Evolutionary conservation across 371 early-diverging fungal genomes (phyloP).

Genomic region (Phascolomyces articulosus): DNA sequence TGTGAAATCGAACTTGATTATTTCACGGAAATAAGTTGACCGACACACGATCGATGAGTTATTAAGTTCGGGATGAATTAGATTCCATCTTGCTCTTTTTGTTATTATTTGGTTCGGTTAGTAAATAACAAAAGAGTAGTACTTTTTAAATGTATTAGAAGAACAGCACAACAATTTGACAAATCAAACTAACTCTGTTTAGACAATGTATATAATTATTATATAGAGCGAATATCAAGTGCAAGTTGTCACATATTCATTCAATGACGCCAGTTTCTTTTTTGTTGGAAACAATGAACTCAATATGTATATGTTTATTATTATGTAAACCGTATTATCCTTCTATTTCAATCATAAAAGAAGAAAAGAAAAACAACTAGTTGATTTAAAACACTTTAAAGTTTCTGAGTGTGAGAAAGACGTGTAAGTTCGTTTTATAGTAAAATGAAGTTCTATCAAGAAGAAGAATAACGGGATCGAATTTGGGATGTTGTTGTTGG

Average conservation of each 20-base stretch:
- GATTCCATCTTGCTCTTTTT: no score
- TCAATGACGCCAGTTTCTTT: not conserved
- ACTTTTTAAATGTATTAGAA: not conserved
- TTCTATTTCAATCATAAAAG: not conserved
- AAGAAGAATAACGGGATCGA: no score
- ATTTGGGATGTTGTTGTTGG: not conserved
- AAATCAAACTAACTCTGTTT: not conserved
- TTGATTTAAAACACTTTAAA: not conserved
- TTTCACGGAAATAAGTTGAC: not conserved
- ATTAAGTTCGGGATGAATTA: not conserved
- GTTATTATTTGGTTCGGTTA: conserved; percentile 1
- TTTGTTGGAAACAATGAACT: not conserved
- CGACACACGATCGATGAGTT: not conserved
- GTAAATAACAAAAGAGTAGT: not conserved
- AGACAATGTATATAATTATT: no score
- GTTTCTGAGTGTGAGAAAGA: not conserved
- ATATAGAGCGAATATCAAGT: no score
- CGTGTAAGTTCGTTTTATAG: no score
- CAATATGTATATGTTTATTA: not conserved
- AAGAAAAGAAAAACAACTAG: not conserved
- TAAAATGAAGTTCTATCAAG: no score
- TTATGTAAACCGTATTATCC: not conserved
- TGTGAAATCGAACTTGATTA: no score
- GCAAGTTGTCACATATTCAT: no score
- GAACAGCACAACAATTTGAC: not conserved